Conservation (phyloP, 306 rosid species). For the Notholithocarpus densiflorus region DNA sequence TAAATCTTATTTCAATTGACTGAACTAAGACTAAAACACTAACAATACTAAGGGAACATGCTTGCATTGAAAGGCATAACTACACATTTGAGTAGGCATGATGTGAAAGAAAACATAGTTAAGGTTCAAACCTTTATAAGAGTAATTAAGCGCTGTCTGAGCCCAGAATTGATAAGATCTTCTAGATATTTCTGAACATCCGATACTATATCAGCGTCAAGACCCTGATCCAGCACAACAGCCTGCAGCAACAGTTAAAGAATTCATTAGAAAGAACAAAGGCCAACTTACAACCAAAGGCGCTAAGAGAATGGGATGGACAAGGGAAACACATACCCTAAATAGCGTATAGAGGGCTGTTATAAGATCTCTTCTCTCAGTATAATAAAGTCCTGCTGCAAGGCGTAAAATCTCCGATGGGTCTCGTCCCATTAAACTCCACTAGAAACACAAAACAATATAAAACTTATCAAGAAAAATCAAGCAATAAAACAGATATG, state of each 20-base stretch:
- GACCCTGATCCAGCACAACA: conserved; percentile 93
- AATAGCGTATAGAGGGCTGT: conserved; percentile 80
- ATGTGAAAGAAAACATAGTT: background rate
- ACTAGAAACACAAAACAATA: conserved; percentile 34
- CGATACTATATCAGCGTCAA: conserved; percentile 64
- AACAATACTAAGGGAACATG: background rate
- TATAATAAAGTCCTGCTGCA: conserved; percentile 92
- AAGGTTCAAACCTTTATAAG: conserved; percentile 72
- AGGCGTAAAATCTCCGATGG: conserved; percentile 76
- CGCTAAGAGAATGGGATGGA: conserved; percentile 7
- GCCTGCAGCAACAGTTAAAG: conserved; percentile 52
- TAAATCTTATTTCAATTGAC: background rate
- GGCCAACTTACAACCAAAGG: conserved; percentile 10
- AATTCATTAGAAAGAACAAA: conserved; percentile 13
- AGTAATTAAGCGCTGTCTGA: conserved; percentile 75
- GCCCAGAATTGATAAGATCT: conserved; percentile 77
- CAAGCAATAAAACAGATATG: background rate
- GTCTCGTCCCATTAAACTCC: conserved; percentile 95
- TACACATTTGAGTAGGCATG: background rate
- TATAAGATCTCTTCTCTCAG: conserved; percentile 89
- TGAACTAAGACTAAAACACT: background rate
- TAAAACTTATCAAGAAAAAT: background rate
- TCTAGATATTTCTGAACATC: conserved; percentile 85
- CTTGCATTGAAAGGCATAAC: background rate
- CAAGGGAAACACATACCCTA: conserved; percentile 50